phyloP scores from a whole-genome alignment of 2,329 filamentous ascomycete genomes.

The Allantophomopsis lycopodina region DNA sequence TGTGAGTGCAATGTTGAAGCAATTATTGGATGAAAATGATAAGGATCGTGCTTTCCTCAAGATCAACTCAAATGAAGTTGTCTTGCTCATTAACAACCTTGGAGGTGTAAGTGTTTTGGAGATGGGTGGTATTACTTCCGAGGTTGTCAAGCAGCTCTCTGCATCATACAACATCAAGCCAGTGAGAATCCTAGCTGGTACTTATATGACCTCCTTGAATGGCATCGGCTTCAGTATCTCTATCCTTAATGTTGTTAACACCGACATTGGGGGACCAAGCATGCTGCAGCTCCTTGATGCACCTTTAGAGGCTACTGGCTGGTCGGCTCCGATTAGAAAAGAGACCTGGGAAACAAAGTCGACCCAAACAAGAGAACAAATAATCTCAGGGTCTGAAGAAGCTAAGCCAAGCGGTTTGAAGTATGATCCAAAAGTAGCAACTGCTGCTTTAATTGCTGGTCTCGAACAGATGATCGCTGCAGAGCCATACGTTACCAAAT shows the following conservation, averaged over 20 bases:
- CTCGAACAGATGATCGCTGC: constrained; percentile 45
- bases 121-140: constrained; percentile 51
- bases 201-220: constrained; percentile 61
- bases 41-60: constrained; percentile 49
- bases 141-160: constrained; percentile 47
- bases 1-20: constrained; percentile 47
- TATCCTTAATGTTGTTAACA: constrained; percentile 46
- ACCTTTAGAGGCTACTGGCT: constrained; percentile 52
- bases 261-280: constrained; percentile 25
- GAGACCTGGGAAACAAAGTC: constrained; percentile 41
- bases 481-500: constrained; percentile 52
- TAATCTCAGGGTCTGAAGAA: constrained; percentile 15
- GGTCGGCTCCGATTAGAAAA: constrained; percentile 44
- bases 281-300: constrained; percentile 55
- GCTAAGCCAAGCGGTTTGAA: constrained; percentile 17
- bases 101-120: constrained; percentile 56
- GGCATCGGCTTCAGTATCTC: constrained; percentile 60
- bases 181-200: constrained; percentile 46
- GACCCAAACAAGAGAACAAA: constrained; percentile 16
- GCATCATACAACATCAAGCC: constrained; percentile 44
- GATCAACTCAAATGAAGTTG: constrained; percentile 44
- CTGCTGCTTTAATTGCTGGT: constrained; percentile 36
- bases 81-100: constrained; percentile 56
- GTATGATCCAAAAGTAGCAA: constrained; percentile 22
- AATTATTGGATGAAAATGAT: constrained; percentile 48